Evolutionary conservation across 257 asterid genomes (phyloP), one percentile per base, ranked within the genome.

Genomic region (Catharanthus roseus): DNA sequence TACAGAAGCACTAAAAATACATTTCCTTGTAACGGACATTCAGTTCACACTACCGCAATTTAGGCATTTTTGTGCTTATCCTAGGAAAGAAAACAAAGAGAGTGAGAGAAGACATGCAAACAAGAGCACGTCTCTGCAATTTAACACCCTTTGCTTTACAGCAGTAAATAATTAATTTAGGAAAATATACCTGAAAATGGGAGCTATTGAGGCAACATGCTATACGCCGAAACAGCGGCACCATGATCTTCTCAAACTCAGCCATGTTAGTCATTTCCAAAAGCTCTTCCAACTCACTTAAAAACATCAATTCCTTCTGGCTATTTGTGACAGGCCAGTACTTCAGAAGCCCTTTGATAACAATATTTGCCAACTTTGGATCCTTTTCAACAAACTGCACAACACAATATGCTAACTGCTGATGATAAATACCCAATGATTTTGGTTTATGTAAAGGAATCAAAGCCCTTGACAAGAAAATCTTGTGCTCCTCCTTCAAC

Each of bases 321-420:
- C 87, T 77, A 77, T 68, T 80, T 28, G 80, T 83, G 26, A 83
- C 79, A 10, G 87, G 87, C 87, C 87, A 83, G 69, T 77, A 83
- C 34, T 74, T 80, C 70, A 83, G 65, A 55, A 83, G 78, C 24
- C 81, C 83, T 50, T 70, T 78, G 47, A 83, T 80, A 41, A 67
- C 84, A 23, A 65, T 58, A 61, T 73, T 72, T n/a, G 77, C 82
- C 79, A 83, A 77, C 74, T 80, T 77, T 67, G 72, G 82, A 1
- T 83, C 87, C 76, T 83, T 83, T 67, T 83, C 87, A 23, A 83
- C 78, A 76, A 83, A 83, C 75, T 83, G 87, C 29, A 80, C 79
- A 54, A 83, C 64, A 66, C 85, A 83, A 54, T 83, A 83, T 29
- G 77, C 79, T 61, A 83, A 78, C 42, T 83, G 87, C 49, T 83